Conservation (phyloP, 176 grass and related monocot species). For the Oryza punctata region DNA sequence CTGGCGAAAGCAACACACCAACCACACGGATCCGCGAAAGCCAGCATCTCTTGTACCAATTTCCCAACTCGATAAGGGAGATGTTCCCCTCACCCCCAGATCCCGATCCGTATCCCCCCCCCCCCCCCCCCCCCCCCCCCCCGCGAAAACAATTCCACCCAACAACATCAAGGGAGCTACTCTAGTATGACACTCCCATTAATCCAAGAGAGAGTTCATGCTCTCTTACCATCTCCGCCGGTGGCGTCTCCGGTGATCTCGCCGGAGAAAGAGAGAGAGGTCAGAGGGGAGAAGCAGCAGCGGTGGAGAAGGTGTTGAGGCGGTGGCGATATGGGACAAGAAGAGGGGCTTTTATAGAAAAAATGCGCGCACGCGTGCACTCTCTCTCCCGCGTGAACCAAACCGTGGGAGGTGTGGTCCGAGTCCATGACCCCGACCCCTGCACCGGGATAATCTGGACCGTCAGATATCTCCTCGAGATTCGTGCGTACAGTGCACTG, state of each 20-base stretch:
- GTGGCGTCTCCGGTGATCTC: not conserved
- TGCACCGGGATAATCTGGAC: not conserved
- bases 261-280: not conserved
- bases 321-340: not conserved
- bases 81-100: not conserved
- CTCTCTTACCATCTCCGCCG: conserved; percentile 28
- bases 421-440: not conserved
- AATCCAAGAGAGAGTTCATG: not conserved
- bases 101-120: not conserved
- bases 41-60: not conserved
- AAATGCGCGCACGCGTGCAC: not conserved
- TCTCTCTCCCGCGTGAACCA: not conserved
- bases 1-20: not conserved
- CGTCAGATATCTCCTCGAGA: not conserved
- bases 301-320: not conserved
- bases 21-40: not conserved
- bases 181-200: not conserved
- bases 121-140: too few species aligned
- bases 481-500: not conserved
- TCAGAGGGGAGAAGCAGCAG: not conserved
- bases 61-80: not conserved
- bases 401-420: not conserved
- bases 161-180: not conserved
- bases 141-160: not conserved
- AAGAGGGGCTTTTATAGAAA: not conserved